These are phyloP conservation scores for Hymenochaete sp. DNA, from an alignment of 1,284 basidiomycete species.

Conservation along the genomic window DNA sequence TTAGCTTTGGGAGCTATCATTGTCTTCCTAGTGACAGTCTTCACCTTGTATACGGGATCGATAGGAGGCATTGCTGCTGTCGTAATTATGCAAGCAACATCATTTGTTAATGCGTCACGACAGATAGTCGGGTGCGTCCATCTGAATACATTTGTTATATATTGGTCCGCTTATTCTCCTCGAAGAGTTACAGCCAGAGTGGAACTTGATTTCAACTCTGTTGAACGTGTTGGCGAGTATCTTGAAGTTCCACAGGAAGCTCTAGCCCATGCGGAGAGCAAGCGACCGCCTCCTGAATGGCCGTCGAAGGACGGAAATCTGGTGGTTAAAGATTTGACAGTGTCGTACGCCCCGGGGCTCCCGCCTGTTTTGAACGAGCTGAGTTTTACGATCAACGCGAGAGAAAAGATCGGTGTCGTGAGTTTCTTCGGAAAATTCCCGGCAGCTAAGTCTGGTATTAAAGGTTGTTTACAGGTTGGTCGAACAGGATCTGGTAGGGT, in stretches of 20 bases:
- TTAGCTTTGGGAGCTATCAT: too few species aligned
- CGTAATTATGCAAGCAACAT: too few species aligned
- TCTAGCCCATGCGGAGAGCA: constrained; percentile 49
- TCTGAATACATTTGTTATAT: too few species aligned
- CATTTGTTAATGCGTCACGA: too few species aligned
- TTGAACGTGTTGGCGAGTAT: constrained; percentile 81
- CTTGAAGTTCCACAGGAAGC: constrained; percentile 72
- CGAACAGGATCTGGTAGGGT: constrained; percentile 51
- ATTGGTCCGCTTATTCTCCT: too few species aligned
- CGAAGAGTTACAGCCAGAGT: constrained; percentile 55
- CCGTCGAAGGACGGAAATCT: constrained; percentile 54
- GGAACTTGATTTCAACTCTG: constrained; percentile 69
- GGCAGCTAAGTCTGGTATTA: too few species aligned
- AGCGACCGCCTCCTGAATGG: constrained; percentile 68
- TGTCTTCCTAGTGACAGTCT: too few species aligned
- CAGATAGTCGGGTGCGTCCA: too few species aligned
- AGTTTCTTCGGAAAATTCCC: too few species aligned
- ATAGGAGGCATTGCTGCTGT: background rate
- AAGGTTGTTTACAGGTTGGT: constrained; percentile 27
- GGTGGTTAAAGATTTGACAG: constrained; percentile 53
- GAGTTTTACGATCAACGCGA: constrained; percentile 60
- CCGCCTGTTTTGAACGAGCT: constrained; percentile 62
- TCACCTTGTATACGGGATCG: constrained; percentile 58
- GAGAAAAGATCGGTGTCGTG: constrained; percentile 73
- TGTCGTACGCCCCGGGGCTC: constrained; percentile 68